Percentiles rank a stretch among this genome's conserved stretches.
Evolutionary conservation across 805 yeast species (phyloP).

Genomic region (Saturnispora mendoncae): DNA sequence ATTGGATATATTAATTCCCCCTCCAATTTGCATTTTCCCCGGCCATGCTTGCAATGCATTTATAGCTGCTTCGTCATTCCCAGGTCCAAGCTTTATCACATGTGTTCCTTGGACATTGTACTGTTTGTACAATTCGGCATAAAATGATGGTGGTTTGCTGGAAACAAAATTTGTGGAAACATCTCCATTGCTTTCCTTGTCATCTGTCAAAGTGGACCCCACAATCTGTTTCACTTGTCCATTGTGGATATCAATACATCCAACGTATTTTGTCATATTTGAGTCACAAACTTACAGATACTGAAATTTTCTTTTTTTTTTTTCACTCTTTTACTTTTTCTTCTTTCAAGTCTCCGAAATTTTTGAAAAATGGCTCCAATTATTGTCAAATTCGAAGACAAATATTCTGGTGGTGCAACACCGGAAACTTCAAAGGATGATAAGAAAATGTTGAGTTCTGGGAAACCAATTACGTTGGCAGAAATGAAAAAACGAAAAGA

Average conservation of each 20-base stretch:
- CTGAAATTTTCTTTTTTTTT: slow-evolving; percentile 1
- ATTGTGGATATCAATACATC: slow-evolving; percentile 91
- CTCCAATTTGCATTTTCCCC: slow-evolving; percentile 71
- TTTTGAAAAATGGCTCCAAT: slow-evolving; percentile 30
- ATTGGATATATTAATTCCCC: slow-evolving; percentile 74
- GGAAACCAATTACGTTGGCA: slow-evolving; percentile 47
- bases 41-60: slow-evolving; percentile 76
- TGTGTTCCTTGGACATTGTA: slow-evolving; percentile 69
- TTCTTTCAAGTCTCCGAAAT: neutral
- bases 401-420: slow-evolving; percentile 20
- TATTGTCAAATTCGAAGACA: slow-evolving; percentile 40
- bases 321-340: neutral
- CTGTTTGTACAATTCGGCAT: slow-evolving; percentile 58
- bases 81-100: slow-evolving; percentile 83
- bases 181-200: slow-evolving; percentile 22
- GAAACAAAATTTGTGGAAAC: slow-evolving; percentile 74
- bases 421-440: slow-evolving; percentile 33
- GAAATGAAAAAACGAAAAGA: slow-evolving; percentile 31
- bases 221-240: slow-evolving; percentile 97
- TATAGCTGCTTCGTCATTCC: slow-evolving; percentile 74
- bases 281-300: neutral
- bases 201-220: slow-evolving; percentile 69
- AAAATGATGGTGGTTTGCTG: slow-evolving; percentile 61
- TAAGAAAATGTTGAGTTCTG: slow-evolving; percentile 45
- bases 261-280: slow-evolving; percentile 80